Base-by-base conservation (phyloP, 163 green algal species). In the Chlamydomonas reinhardtii region DNA sequence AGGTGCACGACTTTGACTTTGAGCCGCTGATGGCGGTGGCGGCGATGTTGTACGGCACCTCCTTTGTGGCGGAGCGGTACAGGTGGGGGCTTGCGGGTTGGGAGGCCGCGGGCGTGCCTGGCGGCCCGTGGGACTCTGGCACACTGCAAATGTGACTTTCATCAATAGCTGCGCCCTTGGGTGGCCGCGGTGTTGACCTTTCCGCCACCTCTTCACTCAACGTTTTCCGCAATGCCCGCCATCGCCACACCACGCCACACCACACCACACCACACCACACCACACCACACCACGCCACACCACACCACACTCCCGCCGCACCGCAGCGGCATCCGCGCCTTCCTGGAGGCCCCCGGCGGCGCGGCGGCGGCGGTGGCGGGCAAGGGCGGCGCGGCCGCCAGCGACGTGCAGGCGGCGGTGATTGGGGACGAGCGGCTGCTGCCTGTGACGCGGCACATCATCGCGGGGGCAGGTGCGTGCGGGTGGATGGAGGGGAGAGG, bases 21-120 rank as follows among this genome's bases (percentile, higher is more conserved):
- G 61, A 34, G 0, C 93, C 95, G 15, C 94, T 97, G 89, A 89
- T 88, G 4, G 56, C 90, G 8, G 89, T 89, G 0, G 95, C 95
- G 0, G 82, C 88, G 20, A 89, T 97, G 85, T 84, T 98, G 61
- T 98, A 98, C 89, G 92, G 93, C 22, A 94, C 91, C 31, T 91
- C 92, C 17, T 96, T 97, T 88, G 90, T 98, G 48, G 95, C 94
- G 2, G 95, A 97, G 91, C 91, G 95, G 16, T 97, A 96, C 77
- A 89, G 48, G 48, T 56, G 48, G 9, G 48, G 11, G 48, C 11
- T 17, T 19, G 48, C 12, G 48, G 48, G 43, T 54, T 54, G 11
- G 43, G 43, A 16, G 43, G 43, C 11, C 11, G 43, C 8, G 43
- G 6, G 43, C 8, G 43, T 54, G 6, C 43, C 8, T 11, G n/a